A percentile compares a stretch with the other conserved stretches of the same genome.
phyloP scores from a whole-genome alignment of 2,329 filamentous ascomycete genomes.

The Aspergillus uvarum region DNA sequence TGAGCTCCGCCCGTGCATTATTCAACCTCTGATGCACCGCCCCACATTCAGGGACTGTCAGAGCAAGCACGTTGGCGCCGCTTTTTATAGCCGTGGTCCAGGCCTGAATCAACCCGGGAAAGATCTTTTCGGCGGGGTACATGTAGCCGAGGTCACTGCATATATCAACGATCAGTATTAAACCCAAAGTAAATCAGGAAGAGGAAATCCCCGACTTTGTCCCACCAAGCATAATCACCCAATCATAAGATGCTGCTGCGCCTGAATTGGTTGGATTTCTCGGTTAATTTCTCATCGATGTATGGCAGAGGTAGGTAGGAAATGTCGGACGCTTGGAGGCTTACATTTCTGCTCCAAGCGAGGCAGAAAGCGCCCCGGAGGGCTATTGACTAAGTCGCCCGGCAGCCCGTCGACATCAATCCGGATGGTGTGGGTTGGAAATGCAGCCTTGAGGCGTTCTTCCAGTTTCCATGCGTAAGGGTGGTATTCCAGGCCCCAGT shows the following conservation, averaged over 20 bases:
- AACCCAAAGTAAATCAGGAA: neutral
- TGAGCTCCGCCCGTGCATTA: conserved; percentile 49
- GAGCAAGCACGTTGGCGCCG: conserved; percentile 58
- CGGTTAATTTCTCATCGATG: neutral
- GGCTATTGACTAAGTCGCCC: conserved; percentile 51
- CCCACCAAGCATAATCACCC: conserved; percentile 63
- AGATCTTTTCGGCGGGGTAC: conserved; percentile 44
- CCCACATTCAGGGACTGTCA: conserved; percentile 61
- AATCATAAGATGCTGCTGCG: conserved; percentile 49
- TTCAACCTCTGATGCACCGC: conserved; percentile 30
- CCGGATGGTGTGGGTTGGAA: conserved; percentile 45
- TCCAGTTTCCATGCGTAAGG: conserved; percentile 57
- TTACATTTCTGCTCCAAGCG: conserved; percentile 33
- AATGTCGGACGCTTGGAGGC: neutral
- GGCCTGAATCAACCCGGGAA: conserved; percentile 49
- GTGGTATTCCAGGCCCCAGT: conserved; percentile 44
- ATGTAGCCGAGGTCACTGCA: conserved; percentile 51
- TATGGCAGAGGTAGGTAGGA: neutral
- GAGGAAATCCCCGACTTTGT: conserved; percentile 49
- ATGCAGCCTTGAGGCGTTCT: conserved; percentile 48
- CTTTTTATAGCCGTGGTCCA: conserved; percentile 54
- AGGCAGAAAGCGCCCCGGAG: conserved; percentile 29
- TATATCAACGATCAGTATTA: neutral
- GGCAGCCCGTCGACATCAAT: conserved; percentile 51
- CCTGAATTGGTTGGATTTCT: neutral